These are phyloP conservation scores for Pseudogymnoascus sp. DNA, from an alignment of 2,329 filamentous ascomycete genomes.

Conservation along the genomic window DNA sequence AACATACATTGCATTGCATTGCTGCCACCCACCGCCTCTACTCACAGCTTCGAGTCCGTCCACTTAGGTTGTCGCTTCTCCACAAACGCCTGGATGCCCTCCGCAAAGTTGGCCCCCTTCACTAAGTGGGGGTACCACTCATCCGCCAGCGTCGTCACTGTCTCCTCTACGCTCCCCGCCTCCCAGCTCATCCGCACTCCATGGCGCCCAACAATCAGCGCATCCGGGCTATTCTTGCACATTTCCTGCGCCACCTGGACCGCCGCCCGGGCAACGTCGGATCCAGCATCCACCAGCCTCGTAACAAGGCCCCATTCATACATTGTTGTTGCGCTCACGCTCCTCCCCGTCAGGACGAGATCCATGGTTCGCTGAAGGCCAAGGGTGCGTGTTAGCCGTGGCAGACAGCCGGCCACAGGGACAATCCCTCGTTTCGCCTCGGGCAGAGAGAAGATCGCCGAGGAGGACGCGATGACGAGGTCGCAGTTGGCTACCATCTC, in stretches of 20 bases:
- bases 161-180: constrained; percentile 17
- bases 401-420: constrained; percentile 59
- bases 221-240: constrained; percentile 19
- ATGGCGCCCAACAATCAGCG: constrained; percentile 15
- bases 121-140: constrained; percentile 50
- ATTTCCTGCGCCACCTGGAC: constrained; percentile 29
- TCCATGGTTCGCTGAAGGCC: constrained; percentile 59
- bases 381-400: constrained; percentile 52
- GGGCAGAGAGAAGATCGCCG: constrained; percentile 56
- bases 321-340: constrained; percentile 49
- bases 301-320: constrained; percentile 58
- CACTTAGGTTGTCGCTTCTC: constrained; percentile 62
- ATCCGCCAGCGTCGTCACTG: constrained; percentile 34
- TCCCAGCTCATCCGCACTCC: constrained; percentile 17
- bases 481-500: constrained; percentile 67
- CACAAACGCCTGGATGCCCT: constrained; percentile 64
- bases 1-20: neutral
- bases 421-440: constrained; percentile 62
- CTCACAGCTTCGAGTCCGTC: constrained; percentile 47
- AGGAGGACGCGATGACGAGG: constrained; percentile 52
- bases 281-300: constrained; percentile 39
- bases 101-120: constrained; percentile 60
- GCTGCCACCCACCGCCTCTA: constrained; percentile 4
- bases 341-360: constrained; percentile 55
- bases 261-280: constrained; percentile 44